Percentiles rank a stretch among this genome's conserved stretches.
These are phyloP conservation scores for Sarocladium strictum DNA, from an alignment of 2,329 filamentous ascomycete genomes.

Conservation along the genomic window DNA sequence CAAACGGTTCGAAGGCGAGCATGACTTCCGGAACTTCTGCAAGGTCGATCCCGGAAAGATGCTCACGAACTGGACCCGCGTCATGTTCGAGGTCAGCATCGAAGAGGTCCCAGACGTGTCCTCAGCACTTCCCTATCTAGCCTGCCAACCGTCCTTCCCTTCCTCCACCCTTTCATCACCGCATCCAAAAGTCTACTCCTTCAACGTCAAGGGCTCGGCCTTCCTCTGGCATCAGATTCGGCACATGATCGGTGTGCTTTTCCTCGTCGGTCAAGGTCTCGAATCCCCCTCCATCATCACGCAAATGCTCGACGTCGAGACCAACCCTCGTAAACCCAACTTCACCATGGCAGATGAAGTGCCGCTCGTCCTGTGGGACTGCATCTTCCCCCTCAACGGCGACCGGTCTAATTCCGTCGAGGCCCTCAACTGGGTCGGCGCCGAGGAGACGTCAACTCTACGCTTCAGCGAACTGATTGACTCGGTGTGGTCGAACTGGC, in stretches of 20 bases:
- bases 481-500: slow-evolving; percentile 77
- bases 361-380: slow-evolving; percentile 93
- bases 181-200: slow-evolving; percentile 71
- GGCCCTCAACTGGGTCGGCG: slow-evolving; percentile 67
- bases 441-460: slow-evolving; percentile 59
- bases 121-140: slow-evolving; percentile 51
- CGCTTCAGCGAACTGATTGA: slow-evolving; percentile 58
- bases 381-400: slow-evolving; percentile 62
- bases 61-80: slow-evolving; percentile 73
- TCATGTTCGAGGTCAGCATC: slow-evolving; percentile 76
- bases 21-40: slow-evolving; percentile 97
- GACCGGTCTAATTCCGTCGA: neutral
- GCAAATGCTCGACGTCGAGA: slow-evolving; percentile 65
- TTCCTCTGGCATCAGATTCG: slow-evolving; percentile 99
- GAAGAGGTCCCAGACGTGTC: slow-evolving; percentile 56
- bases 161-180: slow-evolving; percentile 17
- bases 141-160: slow-evolving; percentile 25
- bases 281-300: slow-evolving; percentile 69
- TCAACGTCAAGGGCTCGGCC: slow-evolving; percentile 82
- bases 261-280: slow-evolving; percentile 82
- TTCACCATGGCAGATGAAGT: slow-evolving; percentile 90
- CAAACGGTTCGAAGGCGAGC: slow-evolving; percentile 69
- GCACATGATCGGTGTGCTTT: slow-evolving; percentile 88
- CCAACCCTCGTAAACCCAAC: slow-evolving; percentile 68
- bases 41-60: slow-evolving; percentile 89